Conservation (phyloP, 345 rosid genomes). For the Hevea brasiliensis region DNA sequence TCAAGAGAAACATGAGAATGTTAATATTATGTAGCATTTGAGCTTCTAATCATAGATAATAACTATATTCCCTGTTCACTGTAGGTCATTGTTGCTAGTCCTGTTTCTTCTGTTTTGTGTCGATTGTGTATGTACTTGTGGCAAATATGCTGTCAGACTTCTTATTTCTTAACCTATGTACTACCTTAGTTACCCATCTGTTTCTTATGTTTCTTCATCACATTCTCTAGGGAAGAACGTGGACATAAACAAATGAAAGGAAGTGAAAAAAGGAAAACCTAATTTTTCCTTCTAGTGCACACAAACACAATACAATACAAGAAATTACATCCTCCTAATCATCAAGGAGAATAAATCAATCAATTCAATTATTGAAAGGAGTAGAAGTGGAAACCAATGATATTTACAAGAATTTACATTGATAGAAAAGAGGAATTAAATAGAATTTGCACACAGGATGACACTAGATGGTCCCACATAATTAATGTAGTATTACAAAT, state of each 20-base stretch:
- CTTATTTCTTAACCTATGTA: too few species aligned
- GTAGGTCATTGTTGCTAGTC: neutral
- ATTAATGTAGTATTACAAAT: neutral
- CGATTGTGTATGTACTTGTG: too few species aligned
- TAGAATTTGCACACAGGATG: neutral
- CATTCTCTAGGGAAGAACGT: too few species aligned
- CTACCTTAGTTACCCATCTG: too few species aligned
- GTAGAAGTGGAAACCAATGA: too few species aligned
- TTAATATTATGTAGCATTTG: neutral
- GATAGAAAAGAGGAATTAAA: neutral
- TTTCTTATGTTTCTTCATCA: too few species aligned
- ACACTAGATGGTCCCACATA: neutral
- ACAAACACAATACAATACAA: too few species aligned
- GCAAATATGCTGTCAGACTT: too few species aligned
- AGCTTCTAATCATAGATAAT: neutral
- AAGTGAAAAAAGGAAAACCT: too few species aligned
- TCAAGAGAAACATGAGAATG: neutral
- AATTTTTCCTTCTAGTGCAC: too few species aligned
- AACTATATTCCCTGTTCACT: neutral
- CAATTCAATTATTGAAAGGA: neutral
- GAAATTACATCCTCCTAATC: neutral
- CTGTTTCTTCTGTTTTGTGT: neutral
- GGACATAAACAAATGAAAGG: too few species aligned
- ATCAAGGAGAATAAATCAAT: neutral
- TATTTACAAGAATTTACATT: constrained; percentile 2